Evolutionary conservation across 768 basidiomycete species (phyloP).

Genomic region (Candolleomyces eurysporus): DNA sequence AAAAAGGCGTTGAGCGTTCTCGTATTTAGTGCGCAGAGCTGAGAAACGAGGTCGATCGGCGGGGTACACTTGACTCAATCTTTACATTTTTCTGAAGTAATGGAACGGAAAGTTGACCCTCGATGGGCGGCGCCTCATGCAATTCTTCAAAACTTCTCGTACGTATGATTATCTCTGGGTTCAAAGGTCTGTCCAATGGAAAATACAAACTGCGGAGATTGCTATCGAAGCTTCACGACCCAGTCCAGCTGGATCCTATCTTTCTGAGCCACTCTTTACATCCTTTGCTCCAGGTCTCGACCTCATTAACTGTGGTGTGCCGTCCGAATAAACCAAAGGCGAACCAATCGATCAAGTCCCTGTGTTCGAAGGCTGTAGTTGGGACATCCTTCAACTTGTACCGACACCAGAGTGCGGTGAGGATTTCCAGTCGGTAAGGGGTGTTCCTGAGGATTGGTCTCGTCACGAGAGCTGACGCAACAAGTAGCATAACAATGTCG

Average conservation of each 20-base stretch:
- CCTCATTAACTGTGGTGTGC: background rate
- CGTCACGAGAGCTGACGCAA: background rate
- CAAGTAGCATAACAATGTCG: background rate
- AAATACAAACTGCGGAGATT: no score
- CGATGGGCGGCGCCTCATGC: no score
- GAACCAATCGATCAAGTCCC: background rate
- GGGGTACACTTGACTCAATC: no score
- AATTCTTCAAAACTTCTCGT: no score
- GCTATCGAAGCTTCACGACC: no score
- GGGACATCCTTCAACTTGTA: background rate
- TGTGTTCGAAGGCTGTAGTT: background rate
- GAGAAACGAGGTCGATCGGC: no score
- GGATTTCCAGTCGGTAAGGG: background rate
- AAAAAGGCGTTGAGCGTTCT: slow-evolving; percentile 47
- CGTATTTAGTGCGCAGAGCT: slow-evolving; percentile 14
- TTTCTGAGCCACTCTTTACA: no score
- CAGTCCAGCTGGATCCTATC: no score
- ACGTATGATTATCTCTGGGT: no score
- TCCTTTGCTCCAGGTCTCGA: background rate
- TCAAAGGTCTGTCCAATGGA: no score
- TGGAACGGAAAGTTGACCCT: no score
- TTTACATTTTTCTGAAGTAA: no score
- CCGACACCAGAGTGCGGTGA: background rate
- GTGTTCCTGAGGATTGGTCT: background rate
- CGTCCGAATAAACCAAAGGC: background rate